Evolutionary conservation across 2,329 filamentous ascomycete species (phyloP), one percentile per base, ranked within the genome.

Genomic region (Aspergillus phoenicis): DNA sequence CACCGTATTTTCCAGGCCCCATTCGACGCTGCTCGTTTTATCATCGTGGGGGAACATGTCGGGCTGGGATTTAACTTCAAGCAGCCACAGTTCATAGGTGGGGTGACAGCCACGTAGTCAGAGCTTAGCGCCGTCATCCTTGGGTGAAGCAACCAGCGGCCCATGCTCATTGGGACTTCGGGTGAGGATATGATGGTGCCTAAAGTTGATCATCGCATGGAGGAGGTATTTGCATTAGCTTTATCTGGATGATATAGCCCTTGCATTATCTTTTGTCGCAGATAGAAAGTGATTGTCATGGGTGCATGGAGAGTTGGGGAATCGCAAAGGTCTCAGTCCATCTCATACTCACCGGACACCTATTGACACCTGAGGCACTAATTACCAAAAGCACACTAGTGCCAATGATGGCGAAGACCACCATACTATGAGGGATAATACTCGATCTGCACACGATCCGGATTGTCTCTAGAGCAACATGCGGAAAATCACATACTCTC

Each of bases 1-100:
- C 47, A 51, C 47, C 47, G 47, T 51, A 26, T 30, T 51, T 51
- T 51, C 8, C 26, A 17, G 30, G 17, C 10, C 28, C 47, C 47
- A 51, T 51, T 51, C 17, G 47, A 51, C n/a, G 47, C 17, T 20
- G 47, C 47, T 51, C 26, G 47, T 51, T 51, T 51, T 30, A 51
- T 51, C 47, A 20, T 51, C 8, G 17, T 30, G 47, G 26, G 47
- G 47, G 24, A 22, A 15, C 2, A 30, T 30, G 28, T 33, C 47
- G n/a, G 26, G 26, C n/a, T 30, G 47, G n/a, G 26, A 51, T 51
- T 51, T 51, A 20, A 30, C 47, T 51, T 51, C 15, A n/a, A 30
- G 47, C 24, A 30, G n/a, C 15, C 26, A 17, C 24, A 8, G 47
- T 51, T 45, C n/a, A 51, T 51, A 51, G 47, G 47, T 26, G 47